Evolutionary conservation across 352 stramenopile species (phyloP).

Genomic region (Phytophthora kernoviae): DNA sequence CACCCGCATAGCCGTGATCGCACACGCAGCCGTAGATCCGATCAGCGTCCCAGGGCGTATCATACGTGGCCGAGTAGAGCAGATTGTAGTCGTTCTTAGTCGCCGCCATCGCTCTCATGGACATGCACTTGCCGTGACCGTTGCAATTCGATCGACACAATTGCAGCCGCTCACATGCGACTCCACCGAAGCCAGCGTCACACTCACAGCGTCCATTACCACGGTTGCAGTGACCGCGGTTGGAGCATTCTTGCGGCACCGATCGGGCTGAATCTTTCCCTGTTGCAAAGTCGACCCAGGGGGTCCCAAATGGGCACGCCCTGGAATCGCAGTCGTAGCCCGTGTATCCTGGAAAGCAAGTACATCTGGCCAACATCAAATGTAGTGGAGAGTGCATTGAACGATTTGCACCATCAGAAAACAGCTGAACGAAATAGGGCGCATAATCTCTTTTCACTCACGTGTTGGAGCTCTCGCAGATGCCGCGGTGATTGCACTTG

Average conservation of each 20-base stretch:
- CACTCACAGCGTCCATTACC: constrained; percentile 80
- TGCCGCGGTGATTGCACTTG: constrained; percentile 69
- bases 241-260: constrained; percentile 63
- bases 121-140: constrained; percentile 89
- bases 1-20: constrained; percentile 88
- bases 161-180: constrained; percentile 64
- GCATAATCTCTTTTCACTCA: constrained; percentile 20
- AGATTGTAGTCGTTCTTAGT: constrained; percentile 70
- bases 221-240: constrained; percentile 79
- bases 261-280: constrained; percentile 50
- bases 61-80: constrained; percentile 59
- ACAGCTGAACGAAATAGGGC: not conserved
- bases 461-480: constrained; percentile 62
- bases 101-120: constrained; percentile 58
- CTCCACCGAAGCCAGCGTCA: constrained; percentile 70
- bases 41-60: constrained; percentile 82
- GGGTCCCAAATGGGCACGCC: constrained; percentile 68
- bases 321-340: constrained; percentile 88
- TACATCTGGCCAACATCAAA: constrained; percentile 56
- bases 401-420: not conserved
- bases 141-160: constrained; percentile 87
- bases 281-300: constrained; percentile 62
- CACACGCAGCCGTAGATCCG: constrained; percentile 89
- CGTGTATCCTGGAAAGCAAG: constrained; percentile 84
- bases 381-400: constrained; percentile 1